phyloP scores from a whole-genome alignment of 2,329 filamentous ascomycete genomes.

The Alternaria arbusti region DNA sequence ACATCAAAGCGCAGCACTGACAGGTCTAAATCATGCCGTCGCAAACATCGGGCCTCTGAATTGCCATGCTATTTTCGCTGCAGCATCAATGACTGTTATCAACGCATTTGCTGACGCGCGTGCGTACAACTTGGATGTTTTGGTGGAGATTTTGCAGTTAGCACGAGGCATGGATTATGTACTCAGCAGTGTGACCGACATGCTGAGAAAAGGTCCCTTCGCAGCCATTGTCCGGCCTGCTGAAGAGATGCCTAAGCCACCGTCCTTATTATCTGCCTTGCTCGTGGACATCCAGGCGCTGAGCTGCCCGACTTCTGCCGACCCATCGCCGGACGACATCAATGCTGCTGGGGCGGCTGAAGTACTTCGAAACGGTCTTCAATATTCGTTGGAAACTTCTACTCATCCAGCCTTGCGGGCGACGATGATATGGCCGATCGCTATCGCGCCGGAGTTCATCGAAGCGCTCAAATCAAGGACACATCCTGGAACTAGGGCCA shows the following conservation, averaged over 20 bases:
- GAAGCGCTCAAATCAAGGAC: slow-evolving; percentile 19
- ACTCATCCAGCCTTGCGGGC: slow-evolving; percentile 26
- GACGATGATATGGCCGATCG: slow-evolving; percentile 32
- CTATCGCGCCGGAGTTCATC: slow-evolving; percentile 22
- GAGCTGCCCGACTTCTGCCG: slow-evolving; percentile 5
- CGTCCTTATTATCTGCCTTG: slow-evolving; percentile 27
- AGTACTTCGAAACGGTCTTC: slow-evolving; percentile 21
- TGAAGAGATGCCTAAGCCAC: slow-evolving; percentile 17
- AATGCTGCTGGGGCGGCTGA: slow-evolving; percentile 17
- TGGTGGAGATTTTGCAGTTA: slow-evolving; percentile 37
- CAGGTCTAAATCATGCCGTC: slow-evolving; percentile 28
- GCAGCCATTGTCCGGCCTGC: slow-evolving; percentile 21
- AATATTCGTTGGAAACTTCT: slow-evolving; percentile 28
- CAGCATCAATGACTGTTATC: slow-evolving; percentile 29
- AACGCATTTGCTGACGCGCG: slow-evolving; percentile 34
- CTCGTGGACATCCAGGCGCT: slow-evolving; percentile 27
- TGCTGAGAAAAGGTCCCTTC: slow-evolving; percentile 33
- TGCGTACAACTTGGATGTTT: slow-evolving; percentile 24
- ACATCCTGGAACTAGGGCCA: slow-evolving; percentile 15
- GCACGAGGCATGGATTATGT: slow-evolving; percentile 37
- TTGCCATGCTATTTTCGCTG: slow-evolving; percentile 37
- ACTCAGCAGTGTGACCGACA: slow-evolving; percentile 18
- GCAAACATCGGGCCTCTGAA: slow-evolving; percentile 31
- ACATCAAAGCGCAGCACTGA: slow-evolving; percentile 36
- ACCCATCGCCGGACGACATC: slow-evolving; percentile 13